Base-by-base conservation (phyloP, 495 filamentous ascomycete species). In the Aspergillus wentii region DNA sequence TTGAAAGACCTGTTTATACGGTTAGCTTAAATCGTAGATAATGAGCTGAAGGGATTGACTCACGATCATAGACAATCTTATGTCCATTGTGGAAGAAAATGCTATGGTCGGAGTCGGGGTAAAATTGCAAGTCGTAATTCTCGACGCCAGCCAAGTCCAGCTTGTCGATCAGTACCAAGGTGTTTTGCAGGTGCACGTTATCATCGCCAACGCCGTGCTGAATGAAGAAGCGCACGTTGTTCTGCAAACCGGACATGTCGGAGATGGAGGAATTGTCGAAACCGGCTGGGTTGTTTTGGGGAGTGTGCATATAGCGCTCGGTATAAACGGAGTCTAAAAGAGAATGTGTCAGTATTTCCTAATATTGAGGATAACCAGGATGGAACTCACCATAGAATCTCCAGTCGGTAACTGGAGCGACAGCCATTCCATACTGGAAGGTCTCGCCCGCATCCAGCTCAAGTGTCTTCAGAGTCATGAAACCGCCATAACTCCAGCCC, bases 401-500 rank as follows among this genome's bases (percentile, higher is more conserved):
- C 94, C 94, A 98, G 57, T 98, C 89, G 1, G 94, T 98, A 9
- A 98, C 92, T 8, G 92, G 92, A 3, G 94, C 94, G 17, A 98
- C 92, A 9, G 92, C 88, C 88, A 98, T 95, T 19, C 94, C 92
- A 54, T 97, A 98, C 22, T 77, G 78, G 66, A 97, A 98, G 0
- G 90, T 97, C 48, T 77, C 52, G 5, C 92, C 92, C 1, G 74
- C 92, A 59, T 98, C 92, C 44, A 79, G 73, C 64, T 98, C 92
- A 2, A 98, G 75, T 3, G 87, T 89, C 67, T 98, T 98, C 38
- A 98, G 68, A n/a, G 92, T 88, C 79, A 88, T 90, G 70, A 94
- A 98, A 13, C 92, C 92, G 22, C 92, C 92, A 54, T 90, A 98
- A 44, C 85, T 92, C 92, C 92, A 98, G 23, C 92, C 92, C 92